Conservation (phyloP, 1,284 basidiomycete genomes). For the Apiotrichum gracile region DNA sequence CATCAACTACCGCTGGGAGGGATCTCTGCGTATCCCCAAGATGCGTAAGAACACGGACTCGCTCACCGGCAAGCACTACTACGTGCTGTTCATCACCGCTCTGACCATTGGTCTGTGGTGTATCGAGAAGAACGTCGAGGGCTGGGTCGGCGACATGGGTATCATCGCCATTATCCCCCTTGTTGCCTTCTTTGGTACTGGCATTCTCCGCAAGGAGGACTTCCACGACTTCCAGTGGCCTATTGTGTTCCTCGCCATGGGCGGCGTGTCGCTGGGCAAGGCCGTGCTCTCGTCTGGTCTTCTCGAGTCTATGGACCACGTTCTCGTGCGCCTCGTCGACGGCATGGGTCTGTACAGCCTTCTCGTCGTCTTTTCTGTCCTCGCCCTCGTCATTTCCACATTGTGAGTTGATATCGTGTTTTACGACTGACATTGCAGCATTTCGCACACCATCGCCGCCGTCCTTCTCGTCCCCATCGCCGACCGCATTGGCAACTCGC, state of each 20-base stretch:
- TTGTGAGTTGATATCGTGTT: constrained; percentile 33
- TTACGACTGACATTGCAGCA: constrained; percentile 44
- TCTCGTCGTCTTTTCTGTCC: constrained; percentile 70
- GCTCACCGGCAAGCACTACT: constrained; percentile 83
- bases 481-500: constrained; percentile 72
- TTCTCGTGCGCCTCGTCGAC: constrained; percentile 64
- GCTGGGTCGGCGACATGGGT: constrained; percentile 88
- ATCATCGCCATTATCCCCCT: constrained; percentile 92
- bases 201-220: constrained; percentile 91
- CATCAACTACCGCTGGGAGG: constrained; percentile 77
- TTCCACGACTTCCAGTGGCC: constrained; percentile 93
- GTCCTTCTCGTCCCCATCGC: constrained; percentile 95
- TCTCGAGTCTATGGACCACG: constrained; percentile 65
- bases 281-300: constrained; percentile 87
- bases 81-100: constrained; percentile 79
- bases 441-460: constrained; percentile 94
- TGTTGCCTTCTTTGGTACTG: constrained; percentile 89
- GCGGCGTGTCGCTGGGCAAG: constrained; percentile 92
- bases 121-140: constrained; percentile 73
- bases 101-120: constrained; percentile 89
- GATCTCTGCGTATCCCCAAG: constrained; percentile 71
- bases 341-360: constrained; percentile 73
- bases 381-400: constrained; percentile 71
- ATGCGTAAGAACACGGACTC: constrained; percentile 73
- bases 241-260: constrained; percentile 94